A percentile compares a stretch with the other conserved stretches of the same genome.
Evolutionary conservation across 1,284 basidiomycete genomes (phyloP).

Genomic region (Marasmius fiardii): DNA sequence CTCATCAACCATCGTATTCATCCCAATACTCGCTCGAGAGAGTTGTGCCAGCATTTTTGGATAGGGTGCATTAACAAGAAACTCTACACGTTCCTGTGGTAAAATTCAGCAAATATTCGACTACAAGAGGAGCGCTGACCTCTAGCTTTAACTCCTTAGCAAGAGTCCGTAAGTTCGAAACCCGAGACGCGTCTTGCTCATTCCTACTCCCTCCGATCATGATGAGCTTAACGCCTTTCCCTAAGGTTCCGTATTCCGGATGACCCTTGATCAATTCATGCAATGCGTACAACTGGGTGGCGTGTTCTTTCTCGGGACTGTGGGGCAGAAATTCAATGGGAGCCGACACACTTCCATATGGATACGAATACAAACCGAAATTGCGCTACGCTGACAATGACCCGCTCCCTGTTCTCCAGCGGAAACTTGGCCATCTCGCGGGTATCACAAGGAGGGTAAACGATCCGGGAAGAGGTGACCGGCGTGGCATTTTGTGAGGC

Average conservation of each 20-base stretch:
- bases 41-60: slow-evolving; percentile 68
- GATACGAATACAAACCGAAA: slow-evolving; percentile 60
- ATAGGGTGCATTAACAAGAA: slow-evolving; percentile 85
- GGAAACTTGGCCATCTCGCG: slow-evolving; percentile 63
- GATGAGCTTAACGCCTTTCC: slow-evolving; percentile 48
- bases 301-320: slow-evolving; percentile 95
- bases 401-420: slow-evolving; percentile 57
- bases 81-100: slow-evolving; percentile 64
- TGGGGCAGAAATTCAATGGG: neutral
- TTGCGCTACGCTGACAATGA: slow-evolving; percentile 87
- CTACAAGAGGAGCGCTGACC: slow-evolving; percentile 34
- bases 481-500: slow-evolving; percentile 13
- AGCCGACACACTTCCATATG: neutral
- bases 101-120: neutral
- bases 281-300: slow-evolving; percentile 76
- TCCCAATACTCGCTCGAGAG: slow-evolving; percentile 73
- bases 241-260: slow-evolving; percentile 46
- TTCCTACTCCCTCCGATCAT: slow-evolving; percentile 87
- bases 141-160: slow-evolving; percentile 64
- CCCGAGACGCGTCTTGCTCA: slow-evolving; percentile 67
- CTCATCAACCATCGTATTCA: slow-evolving; percentile 98
- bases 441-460: slow-evolving; percentile 95
- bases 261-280: slow-evolving; percentile 54
- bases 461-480: slow-evolving; percentile 39
- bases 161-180: slow-evolving; percentile 58